Evolutionary conservation across 208 protist species (phyloP).

Genomic region (Trypanosoma congolense): DNA sequence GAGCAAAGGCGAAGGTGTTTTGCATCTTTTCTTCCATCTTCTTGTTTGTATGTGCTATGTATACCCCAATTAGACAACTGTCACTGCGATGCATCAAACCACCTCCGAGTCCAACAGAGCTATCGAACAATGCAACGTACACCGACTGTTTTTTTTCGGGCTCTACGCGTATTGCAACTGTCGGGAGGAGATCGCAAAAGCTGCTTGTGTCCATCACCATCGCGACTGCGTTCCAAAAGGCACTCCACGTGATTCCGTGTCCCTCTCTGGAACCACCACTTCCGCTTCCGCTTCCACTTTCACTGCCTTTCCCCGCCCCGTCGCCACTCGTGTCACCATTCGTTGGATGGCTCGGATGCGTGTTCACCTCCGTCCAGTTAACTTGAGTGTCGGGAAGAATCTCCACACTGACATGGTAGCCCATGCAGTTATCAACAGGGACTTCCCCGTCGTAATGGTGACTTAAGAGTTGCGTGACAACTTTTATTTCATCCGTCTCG

Average conservation of each 20-base stretch:
- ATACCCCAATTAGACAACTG: constrained; percentile 41
- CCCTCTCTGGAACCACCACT: background rate
- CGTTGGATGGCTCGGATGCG: background rate
- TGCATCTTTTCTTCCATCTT: constrained; percentile 17
- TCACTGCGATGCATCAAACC: background rate
- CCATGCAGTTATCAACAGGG: constrained; percentile 33
- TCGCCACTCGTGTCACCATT: constrained; percentile 6
- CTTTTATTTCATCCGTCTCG: constrained; percentile 27
- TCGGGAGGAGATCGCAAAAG: constrained; percentile 55
- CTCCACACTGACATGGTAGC: constrained; percentile 34
- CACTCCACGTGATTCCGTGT: constrained; percentile 11
- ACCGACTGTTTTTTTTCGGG: constrained; percentile 10
- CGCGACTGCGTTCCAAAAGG: constrained; percentile 50
- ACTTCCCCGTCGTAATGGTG: constrained; percentile 39
- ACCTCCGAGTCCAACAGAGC: background rate
- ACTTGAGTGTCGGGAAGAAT: constrained; percentile 20
- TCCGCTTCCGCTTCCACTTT: constrained; percentile 8
- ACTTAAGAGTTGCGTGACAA: constrained; percentile 40
- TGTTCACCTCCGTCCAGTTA: background rate
- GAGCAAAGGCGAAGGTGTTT: constrained; percentile 38
- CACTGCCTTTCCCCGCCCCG: background rate
- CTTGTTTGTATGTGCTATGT: constrained; percentile 27
- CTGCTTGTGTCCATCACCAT: constrained; percentile 55
- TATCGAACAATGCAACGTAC: constrained; percentile 39
- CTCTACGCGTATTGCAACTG: constrained; percentile 43